Evolutionary conservation across 1,139 yeast genomes (phyloP), one percentile per base, ranked within the genome.

Genomic region (Pneumocystis carinii): DNA sequence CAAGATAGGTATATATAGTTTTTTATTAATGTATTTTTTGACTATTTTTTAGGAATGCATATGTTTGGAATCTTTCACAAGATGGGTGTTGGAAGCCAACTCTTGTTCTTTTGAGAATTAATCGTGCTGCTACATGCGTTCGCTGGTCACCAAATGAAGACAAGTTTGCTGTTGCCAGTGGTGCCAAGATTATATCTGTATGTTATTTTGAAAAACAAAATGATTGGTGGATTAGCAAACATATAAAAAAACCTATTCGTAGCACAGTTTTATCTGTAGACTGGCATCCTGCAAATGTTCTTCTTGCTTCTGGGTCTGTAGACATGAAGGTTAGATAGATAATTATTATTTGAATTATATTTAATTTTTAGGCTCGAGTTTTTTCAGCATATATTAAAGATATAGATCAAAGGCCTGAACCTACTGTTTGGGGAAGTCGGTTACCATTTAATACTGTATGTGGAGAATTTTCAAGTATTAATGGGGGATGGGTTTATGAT

Each of bases 151-250:
- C 97, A 35, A 83, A 82, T 68, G 97, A 97, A 24, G 77, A 77
- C 72, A 94, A 94, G 77, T 92, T 94, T 75, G 98, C 98, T 1
- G 97, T 92, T 59, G 98, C 97, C 0, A 88, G 97, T 4, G 88
- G 96, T 64, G 97, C 96, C 64, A 79, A 97, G 64, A 85, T 88
- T 67, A 86, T 94, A 74, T 96, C 98, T 19, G 87, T 94, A 62
- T 94, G 98, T 77, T 92, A 90, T 76, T 92, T 87, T 74, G 98
- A 94, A 74, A 87, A 81, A 67, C 97, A 90, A 71, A 92, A 92
- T 74, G 96, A 94, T 73, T 94, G 99, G 99, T 94, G 99, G 99
- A 90, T 92, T 62, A 89, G 97, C 27, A 92, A 90, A 76, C 98
- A 92, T 76, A 75, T 94, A 76, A 90, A 90, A 78, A 89, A 88